Percentiles rank a stretch among this genome's conserved stretches.
Conservation (phyloP, 2,329 filamentous ascomycete species). For the Colletotrichum costaricense region DNA sequence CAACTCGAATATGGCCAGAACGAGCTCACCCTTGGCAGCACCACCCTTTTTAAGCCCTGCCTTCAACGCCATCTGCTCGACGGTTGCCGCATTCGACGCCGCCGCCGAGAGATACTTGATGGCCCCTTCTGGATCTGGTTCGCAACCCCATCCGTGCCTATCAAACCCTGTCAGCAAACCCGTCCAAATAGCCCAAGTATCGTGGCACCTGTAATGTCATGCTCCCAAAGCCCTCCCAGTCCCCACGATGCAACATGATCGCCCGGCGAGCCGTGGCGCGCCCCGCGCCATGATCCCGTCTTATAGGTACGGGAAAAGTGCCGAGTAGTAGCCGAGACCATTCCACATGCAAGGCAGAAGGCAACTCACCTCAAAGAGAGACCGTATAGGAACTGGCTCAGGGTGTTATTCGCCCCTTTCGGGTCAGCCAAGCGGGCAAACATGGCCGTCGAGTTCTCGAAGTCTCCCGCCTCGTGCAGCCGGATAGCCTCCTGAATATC, state of each 20-base stretch:
- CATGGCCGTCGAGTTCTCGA: slow-evolving; percentile 83
- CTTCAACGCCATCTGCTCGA: slow-evolving; percentile 86
- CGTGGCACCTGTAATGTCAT: slow-evolving; percentile 1
- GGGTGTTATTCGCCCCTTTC: slow-evolving; percentile 86
- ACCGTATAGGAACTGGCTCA: slow-evolving; percentile 96
- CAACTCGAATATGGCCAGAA: slow-evolving; percentile 95
- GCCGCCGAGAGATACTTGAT: slow-evolving; percentile 89
- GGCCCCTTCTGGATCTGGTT: slow-evolving; percentile 76
- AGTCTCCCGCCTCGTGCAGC: slow-evolving; percentile 86
- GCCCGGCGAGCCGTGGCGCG: not conserved
- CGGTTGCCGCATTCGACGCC: slow-evolving; percentile 87
- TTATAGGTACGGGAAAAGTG: not conserved
- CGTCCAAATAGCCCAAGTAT: slow-evolving; percentile 1
- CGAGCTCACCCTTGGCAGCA: slow-evolving; percentile 93
- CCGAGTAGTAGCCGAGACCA: slow-evolving; percentile 10
- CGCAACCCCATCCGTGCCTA: slow-evolving; percentile 94
- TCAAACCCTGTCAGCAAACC: slow-evolving; percentile 20
- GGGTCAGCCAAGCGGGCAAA: slow-evolving; percentile 89
- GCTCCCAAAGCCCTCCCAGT: not conserved
- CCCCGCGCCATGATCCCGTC: slow-evolving; percentile 3
- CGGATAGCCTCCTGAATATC: slow-evolving; percentile 96
- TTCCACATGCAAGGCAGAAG: slow-evolving; percentile 3
- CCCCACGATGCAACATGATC: slow-evolving; percentile 3
- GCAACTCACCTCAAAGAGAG: slow-evolving; percentile 83
- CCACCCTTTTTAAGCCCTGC: slow-evolving; percentile 94